Base-by-base conservation (phyloP, 345 rosid genomes). In the Euphorbia peplus region DNA sequence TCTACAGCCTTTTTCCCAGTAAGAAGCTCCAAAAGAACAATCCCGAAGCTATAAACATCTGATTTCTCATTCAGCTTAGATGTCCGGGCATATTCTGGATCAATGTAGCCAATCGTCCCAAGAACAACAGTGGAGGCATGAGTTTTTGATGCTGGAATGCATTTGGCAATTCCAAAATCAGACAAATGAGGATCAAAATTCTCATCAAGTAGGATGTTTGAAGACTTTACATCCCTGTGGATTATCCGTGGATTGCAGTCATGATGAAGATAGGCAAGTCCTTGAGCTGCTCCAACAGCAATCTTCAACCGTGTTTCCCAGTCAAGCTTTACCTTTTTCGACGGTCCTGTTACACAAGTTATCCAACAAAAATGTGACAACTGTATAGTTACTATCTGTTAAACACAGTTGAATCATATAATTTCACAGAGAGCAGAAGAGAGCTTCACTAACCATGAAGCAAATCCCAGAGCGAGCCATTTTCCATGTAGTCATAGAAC, bases 1-100 rank as follows among this genome's bases (percentile, higher is more conserved):
- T 95, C 97, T 54, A 95, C 99, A 29, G 99, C 96, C 64, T 91
- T 95, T 80, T 88, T 95, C 67, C 99, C 99, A 0, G 99, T 95
- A 60, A 95, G 80, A 71, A 95, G 88, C 88, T 95, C 99, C 28
- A 95, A 84, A 55, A 95, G 91, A 62, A 95, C 99, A 75, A 95
- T 75, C 18, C 99, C 99, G 19, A 95, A 95, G 81, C 99, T 95
- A 63, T 95, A 95, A 25, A 95, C 88, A 76, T 95, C 99, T 0
- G 99, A 95, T 42, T 89, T 95, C 61, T 95, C 99, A 57, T 81
- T 95, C 22, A 91, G 79, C 29, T 90, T 84, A 0, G 95, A 91
- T 9, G 96, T 95, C 9, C 90, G 81, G 13, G 99, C 99, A 83
- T 95, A 95, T 76, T 89, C 99, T 0, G 99, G 99, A 59, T 95